Base-by-base conservation (phyloP, 2,329 filamentous ascomycete genomes). In the Hypoxylon sp. region DNA sequence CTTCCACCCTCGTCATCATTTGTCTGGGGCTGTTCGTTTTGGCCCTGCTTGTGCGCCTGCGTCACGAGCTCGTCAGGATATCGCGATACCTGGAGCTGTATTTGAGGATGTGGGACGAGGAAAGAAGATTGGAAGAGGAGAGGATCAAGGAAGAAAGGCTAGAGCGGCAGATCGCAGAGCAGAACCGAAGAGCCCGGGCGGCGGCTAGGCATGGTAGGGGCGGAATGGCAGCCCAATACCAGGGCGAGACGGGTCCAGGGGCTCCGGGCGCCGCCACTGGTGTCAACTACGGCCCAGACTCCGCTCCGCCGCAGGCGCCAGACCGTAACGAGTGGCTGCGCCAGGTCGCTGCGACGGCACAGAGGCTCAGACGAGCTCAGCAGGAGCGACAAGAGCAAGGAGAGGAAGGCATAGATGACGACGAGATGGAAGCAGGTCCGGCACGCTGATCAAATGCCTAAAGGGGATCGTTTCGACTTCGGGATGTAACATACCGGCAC, bases 71-170 rank as follows among this genome's bases (percentile, higher is more conserved):
- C 11, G 37, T 20, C 13, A 49, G 23, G 7, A 35, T 68, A 27
- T 63, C 63, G 27, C 40, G 18, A 8, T 61, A 67, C 29, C 67
- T 67, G 51, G 58, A 45, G 3, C 11, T 35, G 2, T 70, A 68
- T 53, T 33, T 56, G 10, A 26, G n/a, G 11, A 65, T 69, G 64
- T 69, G 66, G 69, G 43, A 52, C 0, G 62, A 69, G n/a, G 67
- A 67, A 20, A 60, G 48, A 23, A 37, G n/a, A 11, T 48, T 43
- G 1, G 55, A 66, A 1, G 9, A 29, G n/a, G 31, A 40, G n/a
- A 27, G 46, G 7, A 10, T 54, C 8, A 37, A 55, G 2, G 40
- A 62, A 6, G 20, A 60, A 18, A 49, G 24, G 9, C 45, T 31
- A 11, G 47, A 56, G n/a, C 53, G 31, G 17, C n/a, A 45, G 8